These are phyloP conservation scores for Fomes fomentarius DNA, from an alignment of 1,284 basidiomycete species.

Conservation along the genomic window DNA sequence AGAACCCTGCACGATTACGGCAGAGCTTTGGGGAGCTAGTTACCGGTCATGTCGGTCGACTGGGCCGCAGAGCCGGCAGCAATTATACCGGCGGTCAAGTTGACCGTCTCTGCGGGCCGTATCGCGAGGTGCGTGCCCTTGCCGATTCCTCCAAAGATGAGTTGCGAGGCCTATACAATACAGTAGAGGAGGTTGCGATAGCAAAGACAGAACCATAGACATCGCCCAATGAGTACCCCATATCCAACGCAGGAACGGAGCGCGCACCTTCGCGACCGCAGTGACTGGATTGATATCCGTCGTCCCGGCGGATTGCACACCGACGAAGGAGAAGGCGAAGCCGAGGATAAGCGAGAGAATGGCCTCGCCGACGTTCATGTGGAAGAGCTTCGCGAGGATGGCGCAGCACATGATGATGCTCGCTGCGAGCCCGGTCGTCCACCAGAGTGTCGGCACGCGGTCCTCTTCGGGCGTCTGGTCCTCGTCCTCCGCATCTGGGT, in stretches of 20 bases:
- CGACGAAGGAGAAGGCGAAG: conserved; percentile 72
- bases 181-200: too few relatives aligned
- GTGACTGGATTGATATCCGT: conserved; percentile 65
- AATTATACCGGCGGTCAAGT: conserved; percentile 62
- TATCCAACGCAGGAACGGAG: neutral
- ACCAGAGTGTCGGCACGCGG: conserved; percentile 59
- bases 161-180: conserved; percentile 48
- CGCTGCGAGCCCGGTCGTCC: conserved; percentile 52
- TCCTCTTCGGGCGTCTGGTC: conserved; percentile 53
- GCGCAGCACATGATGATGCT: conserved; percentile 58
- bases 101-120: conserved; percentile 52
- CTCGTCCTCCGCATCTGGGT: conserved; percentile 39
- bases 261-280: conserved; percentile 52
- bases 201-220: too few relatives aligned
- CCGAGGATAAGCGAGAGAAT: conserved; percentile 59
- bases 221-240: too few relatives aligned
- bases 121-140: conserved; percentile 45
- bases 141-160: conserved; percentile 62
- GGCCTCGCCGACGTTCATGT: conserved; percentile 61
- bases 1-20: neutral
- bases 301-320: conserved; percentile 60
- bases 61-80: conserved; percentile 65
- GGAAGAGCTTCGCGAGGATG: conserved; percentile 58
- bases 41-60: conserved; percentile 68
- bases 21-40: neutral